These are phyloP conservation scores for Cladosporium phlei DNA, from an alignment of 2,329 filamentous ascomycete species.

Conservation along the genomic window DNA sequence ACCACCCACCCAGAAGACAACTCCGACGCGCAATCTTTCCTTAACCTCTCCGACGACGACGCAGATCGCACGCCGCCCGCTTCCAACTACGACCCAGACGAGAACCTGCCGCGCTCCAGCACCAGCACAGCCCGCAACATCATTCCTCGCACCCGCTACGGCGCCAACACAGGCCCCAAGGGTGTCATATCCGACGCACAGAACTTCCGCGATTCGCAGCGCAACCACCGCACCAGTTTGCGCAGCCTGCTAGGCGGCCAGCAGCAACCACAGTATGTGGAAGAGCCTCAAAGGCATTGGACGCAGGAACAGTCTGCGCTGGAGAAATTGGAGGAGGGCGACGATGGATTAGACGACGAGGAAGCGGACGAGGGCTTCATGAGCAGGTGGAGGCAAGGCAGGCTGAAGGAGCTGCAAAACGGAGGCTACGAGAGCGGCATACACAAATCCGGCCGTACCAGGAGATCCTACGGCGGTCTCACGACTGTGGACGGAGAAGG, in stretches of 20 bases:
- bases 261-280: neutral
- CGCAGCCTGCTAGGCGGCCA: slow-evolving; percentile 15
- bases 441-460: slow-evolving; percentile 36
- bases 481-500: slow-evolving; percentile 83
- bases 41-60: slow-evolving; percentile 43
- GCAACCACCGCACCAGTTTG: slow-evolving; percentile 27
- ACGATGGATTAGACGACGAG: slow-evolving; percentile 54
- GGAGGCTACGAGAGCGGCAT: slow-evolving; percentile 63
- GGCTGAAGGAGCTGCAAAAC: slow-evolving; percentile 66
- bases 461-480: slow-evolving; percentile 71
- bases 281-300: slow-evolving; percentile 9
- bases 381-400: slow-evolving; percentile 74
- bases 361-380: slow-evolving; percentile 77
- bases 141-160: slow-evolving; percentile 58
- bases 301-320: slow-evolving; percentile 4
- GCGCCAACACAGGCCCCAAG: slow-evolving; percentile 74
- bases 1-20: slow-evolving; percentile 44
- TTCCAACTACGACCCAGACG: slow-evolving; percentile 54
- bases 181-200: slow-evolving; percentile 81
- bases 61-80: slow-evolving; percentile 30
- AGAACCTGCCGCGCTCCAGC: slow-evolving; percentile 27
- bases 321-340: slow-evolving; percentile 29
- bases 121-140: slow-evolving; percentile 41
- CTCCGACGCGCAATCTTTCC: slow-evolving; percentile 35
- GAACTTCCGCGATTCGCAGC: slow-evolving; percentile 53